Conservation (phyloP, 495 filamentous ascomycete species). For the Penicillium psychrofluorescens region DNA sequence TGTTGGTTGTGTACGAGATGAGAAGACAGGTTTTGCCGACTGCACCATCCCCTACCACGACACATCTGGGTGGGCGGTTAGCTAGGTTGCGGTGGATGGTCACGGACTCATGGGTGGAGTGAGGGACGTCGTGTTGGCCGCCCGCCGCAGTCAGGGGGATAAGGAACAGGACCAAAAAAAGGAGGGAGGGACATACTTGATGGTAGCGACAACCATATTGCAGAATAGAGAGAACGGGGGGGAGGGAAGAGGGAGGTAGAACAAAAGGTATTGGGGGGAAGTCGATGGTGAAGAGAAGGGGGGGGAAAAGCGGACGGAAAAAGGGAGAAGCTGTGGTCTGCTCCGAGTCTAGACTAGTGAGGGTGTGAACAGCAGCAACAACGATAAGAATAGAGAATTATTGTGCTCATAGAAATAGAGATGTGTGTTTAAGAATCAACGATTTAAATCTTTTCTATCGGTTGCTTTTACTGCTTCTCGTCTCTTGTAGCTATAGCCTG, state of each 20-base stretch:
- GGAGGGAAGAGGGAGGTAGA: constrained; percentile 4
- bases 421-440: no score
- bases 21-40: constrained; percentile 98
- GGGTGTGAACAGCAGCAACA: no score
- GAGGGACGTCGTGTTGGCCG: no score
- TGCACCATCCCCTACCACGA: constrained; percentile 98
- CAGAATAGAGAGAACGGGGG: constrained; percentile 2
- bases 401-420: no score
- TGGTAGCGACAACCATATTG: constrained; percentile 35
- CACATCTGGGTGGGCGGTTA: constrained; percentile 60
- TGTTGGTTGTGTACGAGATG: constrained; percentile 99
- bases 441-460: no score
- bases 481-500: no score
- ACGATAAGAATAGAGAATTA: no score
- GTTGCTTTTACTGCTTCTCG: no score
- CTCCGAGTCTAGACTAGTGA: no score
- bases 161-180: constrained; percentile 10
- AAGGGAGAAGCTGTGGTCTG: not conserved
- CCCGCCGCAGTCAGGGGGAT: no score
- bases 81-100: constrained; percentile 1
- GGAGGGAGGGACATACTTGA: constrained; percentile 23
- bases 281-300: constrained; percentile 4
- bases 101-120: no score
- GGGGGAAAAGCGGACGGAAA: constrained; percentile 3
- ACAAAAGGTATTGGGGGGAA: constrained; percentile 10